Evolutionary conservation across 208 protist species (phyloP), one percentile per base, ranked within the genome.

Genomic region (Wallacemonas sp.): DNA sequence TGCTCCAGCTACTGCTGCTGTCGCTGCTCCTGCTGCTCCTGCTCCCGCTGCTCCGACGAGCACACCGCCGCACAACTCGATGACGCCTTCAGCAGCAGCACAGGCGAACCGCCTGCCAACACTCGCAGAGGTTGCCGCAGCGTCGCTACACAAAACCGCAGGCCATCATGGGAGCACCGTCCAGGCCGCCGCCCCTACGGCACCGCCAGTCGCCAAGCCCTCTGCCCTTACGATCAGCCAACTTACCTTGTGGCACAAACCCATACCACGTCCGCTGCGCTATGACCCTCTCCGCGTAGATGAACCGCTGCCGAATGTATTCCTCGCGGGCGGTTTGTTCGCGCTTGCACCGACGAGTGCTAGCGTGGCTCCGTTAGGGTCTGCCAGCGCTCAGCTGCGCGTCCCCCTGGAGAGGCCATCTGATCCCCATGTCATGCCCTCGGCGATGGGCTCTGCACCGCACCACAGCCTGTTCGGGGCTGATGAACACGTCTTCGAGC

Each of bases 261-360:
- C 30, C 17, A 27, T 39, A 8, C 51, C 51, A 14, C 42, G 64
- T 8, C 64, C 51, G 11, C 22, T 53, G 31, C 34, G 49, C 4
- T 86, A 86, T 61, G 69, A 73, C 21, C 75, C 80, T 0, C 45
- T 86, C 17, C 75, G 66, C 56, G 81, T 77, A 14, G 75, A 82
- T 53, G 31, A 59, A 31, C 72, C 80, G 51, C 69, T 86, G 19
- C 80, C 75, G 28, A 70, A 77, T 26, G 66, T 86, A 31, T 62
- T 66, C 17, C 36, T 86, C 44, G 65, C 72, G 53, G 80, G 80
- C 31, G 80, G 80, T 24, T 75, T 80, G 15, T 73, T 86, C 44
- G 67, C 65, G 8, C 69, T 86, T 5, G 73, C 69, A 27, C 64
- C 60, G n/a, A 58, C 55, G 41, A 55, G 36, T 47, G 66, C 75